Base-by-base conservation (phyloP, 1,284 basidiomycete species). In the Dichomitus squalens region DNA sequence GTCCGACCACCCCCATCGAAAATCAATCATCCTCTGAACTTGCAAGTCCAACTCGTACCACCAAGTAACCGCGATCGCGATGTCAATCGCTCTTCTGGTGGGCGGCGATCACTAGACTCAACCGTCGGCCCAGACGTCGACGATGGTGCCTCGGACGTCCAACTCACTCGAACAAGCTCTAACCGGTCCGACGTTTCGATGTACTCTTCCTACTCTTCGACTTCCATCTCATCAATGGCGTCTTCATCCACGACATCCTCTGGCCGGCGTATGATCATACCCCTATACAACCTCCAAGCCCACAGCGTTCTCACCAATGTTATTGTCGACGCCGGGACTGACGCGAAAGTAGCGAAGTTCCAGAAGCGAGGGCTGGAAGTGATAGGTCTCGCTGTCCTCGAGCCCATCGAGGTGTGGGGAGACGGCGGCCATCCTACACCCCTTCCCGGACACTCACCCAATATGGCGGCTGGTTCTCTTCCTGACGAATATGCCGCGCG, bases 301-400 rank as follows among this genome's bases (percentile, higher is more conserved):
- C 96, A 99, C 75, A 93, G 93, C 64, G 93, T 98, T 56, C 84
- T 96, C 78, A 90, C 94, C 9, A 96, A 96, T 60, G 88, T 89
- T 29, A 88, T 97, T 55, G 86, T 93, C 31, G 94, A 96, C 68
- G 93, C 93, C 0, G 95, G 95, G 3, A 99, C 96, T 0, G 96
- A 98, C 64, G 92, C 92, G 29, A 94, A 93, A 72, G 89, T 99
- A 11, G 95, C 96, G 16, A 94, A 90, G 69, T 97, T 97, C 70
- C 79, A 84, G 61, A 93, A 88, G 67, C 86, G 91, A 14, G 90
- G 92, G 0, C 76, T 94, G n/a, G 94, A 96, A 69, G 78, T 96
- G 27, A 79, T 90, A 35, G 88, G 87, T 31, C 80, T 95, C 3
- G 92, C 88, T 2, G 69, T 88, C 11, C 77, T 95, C 7, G 94